Evolutionary conservation across 768 basidiomycete genomes (phyloP), one percentile per base, ranked within the genome.

Genomic region (Suillus ampliporus): DNA sequence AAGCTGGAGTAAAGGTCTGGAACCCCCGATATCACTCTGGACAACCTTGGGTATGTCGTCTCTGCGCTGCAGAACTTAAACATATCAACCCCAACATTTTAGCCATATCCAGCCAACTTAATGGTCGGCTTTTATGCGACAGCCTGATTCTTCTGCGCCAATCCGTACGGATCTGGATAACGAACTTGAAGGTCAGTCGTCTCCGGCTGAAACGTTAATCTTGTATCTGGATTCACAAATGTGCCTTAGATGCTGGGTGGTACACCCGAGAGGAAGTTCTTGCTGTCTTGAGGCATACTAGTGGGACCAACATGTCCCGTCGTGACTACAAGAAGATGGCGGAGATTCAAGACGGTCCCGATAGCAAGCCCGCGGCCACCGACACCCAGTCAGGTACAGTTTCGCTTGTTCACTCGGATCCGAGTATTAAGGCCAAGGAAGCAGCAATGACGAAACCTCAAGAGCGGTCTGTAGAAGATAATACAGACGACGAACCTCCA

Each of bases 101-200:
- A 56, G 95, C 96, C 96, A 3, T 97, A 87, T 78, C 95, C 95
- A 9, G 86, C 94, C 15, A 94, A 87, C 73, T 79, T 95, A 44
- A 96, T 97, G 95, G 83, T 94, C 10, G 95, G 95, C 15, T 94
- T 91, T 72, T 95, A 90, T 70, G 94, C 90, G 3, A 83, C 85
- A 47, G 95, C 86, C n/a, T 10, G 92, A 89, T 78, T 80, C 89
- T 2, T 80, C 84, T 5, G 82, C 94, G 69, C 84, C 86, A 7
- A 90, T 98, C 62, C 86, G 94, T 17, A 79, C 82, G 9, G 95
- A 98, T 72, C 84, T 99, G 2, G 97, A 98, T 72, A 97, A 97
- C 67, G 97, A 99, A 78, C 85, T 99, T n/a, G 89, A 89, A 70
- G 94, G 95, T 91, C 64, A 56, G 84, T 76, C 40, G 41, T 28